Evolutionary conservation across 208 protist species (phyloP).

Genomic region (Trypanosoma cruzi): DNA sequence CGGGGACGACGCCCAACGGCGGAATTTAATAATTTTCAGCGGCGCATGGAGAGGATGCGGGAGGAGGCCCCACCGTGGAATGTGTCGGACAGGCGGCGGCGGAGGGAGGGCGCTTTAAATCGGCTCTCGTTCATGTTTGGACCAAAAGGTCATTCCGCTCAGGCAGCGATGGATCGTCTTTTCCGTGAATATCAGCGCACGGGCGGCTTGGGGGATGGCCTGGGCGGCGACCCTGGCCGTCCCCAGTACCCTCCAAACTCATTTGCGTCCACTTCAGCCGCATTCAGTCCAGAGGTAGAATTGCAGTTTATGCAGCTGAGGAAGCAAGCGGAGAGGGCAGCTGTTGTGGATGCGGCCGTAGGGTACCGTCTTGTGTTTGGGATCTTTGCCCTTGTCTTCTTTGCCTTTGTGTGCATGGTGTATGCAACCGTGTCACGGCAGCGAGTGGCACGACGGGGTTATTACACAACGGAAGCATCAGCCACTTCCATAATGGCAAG

Average conservation of each 20-base stretch:
- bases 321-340: slow-evolving; percentile 39
- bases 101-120: slow-evolving; percentile 8
- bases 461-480: background rate
- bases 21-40: slow-evolving; percentile 34
- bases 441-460: background rate
- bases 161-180: slow-evolving; percentile 3
- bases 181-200: slow-evolving; percentile 2
- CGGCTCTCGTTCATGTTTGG: slow-evolving; percentile 26
- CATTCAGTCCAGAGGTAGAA: background rate
- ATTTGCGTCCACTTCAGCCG: background rate
- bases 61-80: slow-evolving; percentile 31
- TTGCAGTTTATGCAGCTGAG: slow-evolving; percentile 45
- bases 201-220: background rate
- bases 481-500: background rate
- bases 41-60: slow-evolving; percentile 16
- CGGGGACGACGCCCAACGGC: slow-evolving; percentile 31
- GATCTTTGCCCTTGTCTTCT: background rate
- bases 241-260: background rate
- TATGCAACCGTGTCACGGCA: background rate
- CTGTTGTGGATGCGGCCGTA: slow-evolving; percentile 32
- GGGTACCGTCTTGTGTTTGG: background rate
- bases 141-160: background rate
- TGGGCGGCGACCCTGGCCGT: too few relatives aligned
- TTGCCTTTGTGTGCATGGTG: background rate
- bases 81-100: slow-evolving; percentile 1